Evolutionary conservation across 1,139 yeast genomes (phyloP), one percentile per base, ranked within the genome.

Genomic region (Geotrichum bryndzae): DNA sequence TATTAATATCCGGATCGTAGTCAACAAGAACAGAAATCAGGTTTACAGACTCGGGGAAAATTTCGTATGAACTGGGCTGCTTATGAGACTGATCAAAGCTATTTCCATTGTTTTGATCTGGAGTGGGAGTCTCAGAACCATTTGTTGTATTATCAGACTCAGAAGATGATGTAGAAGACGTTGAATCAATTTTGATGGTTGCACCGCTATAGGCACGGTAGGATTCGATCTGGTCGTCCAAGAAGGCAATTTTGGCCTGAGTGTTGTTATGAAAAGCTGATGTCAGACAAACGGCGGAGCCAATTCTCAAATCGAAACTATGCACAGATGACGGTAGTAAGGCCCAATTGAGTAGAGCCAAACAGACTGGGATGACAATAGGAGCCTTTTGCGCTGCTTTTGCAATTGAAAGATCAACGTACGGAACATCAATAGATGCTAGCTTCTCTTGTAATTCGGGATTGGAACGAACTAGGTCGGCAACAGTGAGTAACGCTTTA

Each of bases 341-440:
- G 41, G 90, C 81, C 98, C 98, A 94, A 67, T 88, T 87, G 50
- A 92, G 72, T 59, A 94, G 77, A 0, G 96, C 91, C 50, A 82
- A 80, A 0, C 89, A 80, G 0, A 89, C 96, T 0, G 97, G 95
- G 8, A 85, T 72, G 4, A 80, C 69, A 6, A 60, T 64, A 0
- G 76, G 75, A 22, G 66, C 68, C 22, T 67, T 62, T 5, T 64
- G 66, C 11, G 68, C 67, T 48, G 68, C 66, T 10, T 77, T 69
- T 0, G 90, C 89, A 64, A 87, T 74, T n/a, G 90, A 81, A 8
- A 97, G 91, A 70, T 91, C 97, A 64, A 91, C 78, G 70, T 86
- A 90, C 0, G 99, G 99, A 5, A 94, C 97, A 72, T 94, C 98
- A 27, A 92, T 86, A 62, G 84, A 85, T 2, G 91, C 81, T 69